Base-by-base conservation (phyloP, 805 yeast species). In the Metschnikowia dekortorum region DNA sequence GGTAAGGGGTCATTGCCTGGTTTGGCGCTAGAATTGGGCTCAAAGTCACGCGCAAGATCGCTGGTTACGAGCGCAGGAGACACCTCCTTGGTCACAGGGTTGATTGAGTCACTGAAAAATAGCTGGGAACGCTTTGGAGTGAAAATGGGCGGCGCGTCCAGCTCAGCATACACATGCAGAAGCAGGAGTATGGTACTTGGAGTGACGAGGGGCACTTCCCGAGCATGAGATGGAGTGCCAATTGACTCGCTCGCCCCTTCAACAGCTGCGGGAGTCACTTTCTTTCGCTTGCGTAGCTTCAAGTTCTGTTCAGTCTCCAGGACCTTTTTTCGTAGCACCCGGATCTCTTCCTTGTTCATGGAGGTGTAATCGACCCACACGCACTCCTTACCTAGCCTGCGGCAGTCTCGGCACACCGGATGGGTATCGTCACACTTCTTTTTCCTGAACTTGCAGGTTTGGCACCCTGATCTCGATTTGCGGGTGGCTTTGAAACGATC, bases 381-480 rank as follows among this genome's bases (percentile, higher is more conserved):
- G 58, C 85, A 80, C 43, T 71, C 66, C 54, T 79, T 73, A 8
- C 66, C 59, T 39, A 80, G 63, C 37, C 84, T 60, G 9, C 30
- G 14, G 53, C 85, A 80, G 56, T 76, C 83, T 1, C 76, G 70
- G 59, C 85, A 80, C 1, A 66, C 57, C 1, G 85, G 85, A 49
- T 67, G 69, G 7, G 51, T 53, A 56, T 80, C 83, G 54, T 79
- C 76, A 59, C 85, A 80, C 55, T 81, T 71, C 59, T 81, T 82
- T 71, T 83, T 84, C 39, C 89, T 67, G 35, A 79, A 70, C 59
- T 84, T 84, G 64, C 90, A 84, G 0, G 87, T 84, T 36, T 84
- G 64, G 61, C 90, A 84, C 0, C 89, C 89, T n/a, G 71, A 71
- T 55, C 70, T 76, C 1, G 87, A 78, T 54, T 57, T 57, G 4